Percentiles rank a stretch among this genome's conserved stretches.
phyloP scores from a whole-genome alignment of 2,329 filamentous ascomycete genomes.

The Calcarisporium arbuscula region DNA sequence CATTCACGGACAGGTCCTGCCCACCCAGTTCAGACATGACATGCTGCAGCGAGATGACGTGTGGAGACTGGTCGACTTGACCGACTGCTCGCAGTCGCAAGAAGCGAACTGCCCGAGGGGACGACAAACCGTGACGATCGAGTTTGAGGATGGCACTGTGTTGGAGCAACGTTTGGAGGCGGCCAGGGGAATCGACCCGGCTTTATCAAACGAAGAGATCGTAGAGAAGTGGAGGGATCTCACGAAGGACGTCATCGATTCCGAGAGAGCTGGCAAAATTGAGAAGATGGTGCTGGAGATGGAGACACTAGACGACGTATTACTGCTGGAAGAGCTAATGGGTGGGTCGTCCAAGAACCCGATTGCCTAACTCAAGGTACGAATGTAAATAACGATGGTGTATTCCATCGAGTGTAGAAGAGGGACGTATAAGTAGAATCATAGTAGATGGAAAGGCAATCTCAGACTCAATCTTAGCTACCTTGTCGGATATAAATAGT shows the following conservation, averaged over 20 bases:
- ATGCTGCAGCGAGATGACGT: slow-evolving; percentile 26
- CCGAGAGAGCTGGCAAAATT: slow-evolving; percentile 19
- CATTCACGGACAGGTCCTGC: slow-evolving; percentile 27
- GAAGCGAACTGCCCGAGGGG: slow-evolving; percentile 14
- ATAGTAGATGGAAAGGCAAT: slow-evolving; percentile 3
- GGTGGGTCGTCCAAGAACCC: slow-evolving; percentile 1
- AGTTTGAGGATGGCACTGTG: too few species aligned
- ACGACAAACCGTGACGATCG: slow-evolving; percentile 6
- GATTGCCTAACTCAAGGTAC: slow-evolving; percentile 3
- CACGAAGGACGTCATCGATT: slow-evolving; percentile 21
- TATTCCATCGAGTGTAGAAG: too few species aligned
- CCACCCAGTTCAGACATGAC: slow-evolving; percentile 22
- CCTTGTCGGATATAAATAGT: background rate
- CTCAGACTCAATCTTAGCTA: background rate
- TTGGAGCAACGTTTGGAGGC: slow-evolving; percentile 13
- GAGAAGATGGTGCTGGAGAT: slow-evolving; percentile 23
- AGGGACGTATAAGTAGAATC: background rate
- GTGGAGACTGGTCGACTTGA: slow-evolving; percentile 27
- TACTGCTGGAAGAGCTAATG: slow-evolving; percentile 4
- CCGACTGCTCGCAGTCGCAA: slow-evolving; percentile 9
- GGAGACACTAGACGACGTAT: slow-evolving; percentile 13
- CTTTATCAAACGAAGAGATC: slow-evolving; percentile 29
- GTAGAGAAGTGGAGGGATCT: slow-evolving; percentile 26
- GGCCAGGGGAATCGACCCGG: slow-evolving; percentile 24
- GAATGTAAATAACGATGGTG: too few species aligned